phyloP scores from a whole-genome alignment of 2,329 filamentous ascomycete genomes.

The Teratosphaeria gauchensis region DNA sequence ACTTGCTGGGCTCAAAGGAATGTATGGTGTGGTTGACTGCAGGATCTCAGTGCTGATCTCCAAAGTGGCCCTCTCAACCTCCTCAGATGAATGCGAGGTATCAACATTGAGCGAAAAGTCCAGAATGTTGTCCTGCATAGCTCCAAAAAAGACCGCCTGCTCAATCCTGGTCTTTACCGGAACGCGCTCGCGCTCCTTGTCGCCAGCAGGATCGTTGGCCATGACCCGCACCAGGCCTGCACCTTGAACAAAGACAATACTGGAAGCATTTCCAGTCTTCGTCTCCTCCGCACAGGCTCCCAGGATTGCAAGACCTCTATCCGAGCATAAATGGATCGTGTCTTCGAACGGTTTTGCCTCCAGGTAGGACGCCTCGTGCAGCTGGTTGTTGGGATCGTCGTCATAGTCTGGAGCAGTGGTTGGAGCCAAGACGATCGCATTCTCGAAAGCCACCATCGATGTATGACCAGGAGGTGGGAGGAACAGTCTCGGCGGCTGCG shows the following conservation, averaged over 20 bases:
- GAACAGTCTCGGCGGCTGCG: conserved; percentile 52
- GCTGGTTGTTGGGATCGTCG: conserved; percentile 59
- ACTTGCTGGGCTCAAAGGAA: conserved; percentile 59
- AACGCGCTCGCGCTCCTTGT: conserved; percentile 46
- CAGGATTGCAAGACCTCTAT: conserved; percentile 39
- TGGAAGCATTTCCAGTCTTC: conserved; percentile 24
- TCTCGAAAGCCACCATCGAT: conserved; percentile 71
- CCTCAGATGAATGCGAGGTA: conserved; percentile 52
- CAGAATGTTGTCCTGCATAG: conserved; percentile 66
- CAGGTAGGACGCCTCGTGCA: conserved; percentile 57
- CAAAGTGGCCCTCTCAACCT: conserved; percentile 68
- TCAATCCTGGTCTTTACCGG: conserved; percentile 84
- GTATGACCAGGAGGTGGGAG: conserved; percentile 70
- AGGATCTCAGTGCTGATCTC: conserved; percentile 74
- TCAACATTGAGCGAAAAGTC: conserved; percentile 63
- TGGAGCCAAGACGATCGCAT: conserved; percentile 68
- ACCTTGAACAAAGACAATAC: conserved; percentile 47
- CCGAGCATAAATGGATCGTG: conserved; percentile 63
- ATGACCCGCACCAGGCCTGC: conserved; percentile 49
- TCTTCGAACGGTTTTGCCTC: conserved; percentile 70
- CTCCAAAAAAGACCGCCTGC: conserved; percentile 88
- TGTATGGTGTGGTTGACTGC: conserved; percentile 62
- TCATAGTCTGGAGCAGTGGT: conserved; percentile 53
- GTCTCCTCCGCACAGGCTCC: conserved; percentile 41
- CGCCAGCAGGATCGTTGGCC: conserved; percentile 49